Conservation (phyloP, 2,329 filamentous ascomycete genomes). For the Botrytis galanthina region DNA sequence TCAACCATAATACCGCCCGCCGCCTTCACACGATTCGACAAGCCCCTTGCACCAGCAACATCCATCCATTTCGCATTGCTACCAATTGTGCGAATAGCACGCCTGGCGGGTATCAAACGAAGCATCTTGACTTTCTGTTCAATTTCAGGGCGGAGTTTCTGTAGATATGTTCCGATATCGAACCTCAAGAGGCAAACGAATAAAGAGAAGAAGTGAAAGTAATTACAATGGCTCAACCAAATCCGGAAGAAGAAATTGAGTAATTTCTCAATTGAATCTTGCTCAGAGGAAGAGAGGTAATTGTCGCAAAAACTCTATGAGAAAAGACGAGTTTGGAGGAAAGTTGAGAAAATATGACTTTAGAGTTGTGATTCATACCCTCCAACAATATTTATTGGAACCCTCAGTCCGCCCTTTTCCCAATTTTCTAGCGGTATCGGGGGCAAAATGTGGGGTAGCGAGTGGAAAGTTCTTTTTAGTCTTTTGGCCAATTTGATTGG, state of each 20-base stretch:
- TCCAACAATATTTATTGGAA: constrained; percentile 1
- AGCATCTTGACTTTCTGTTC: constrained; percentile 42
- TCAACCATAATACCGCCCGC: constrained; percentile 36
- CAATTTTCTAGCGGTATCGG: constrained; percentile 21
- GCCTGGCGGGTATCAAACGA: constrained; percentile 49
- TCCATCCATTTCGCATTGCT: constrained; percentile 30
- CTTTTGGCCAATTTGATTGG: constrained; percentile 1
- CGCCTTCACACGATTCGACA: constrained; percentile 41
- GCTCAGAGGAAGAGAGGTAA: constrained; percentile 1
- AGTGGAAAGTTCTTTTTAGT: not conserved
- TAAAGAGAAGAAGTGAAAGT: constrained; percentile 11
- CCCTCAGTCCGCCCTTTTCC: not conserved
- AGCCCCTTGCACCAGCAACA: constrained; percentile 7
- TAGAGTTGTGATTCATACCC: constrained; percentile 5
- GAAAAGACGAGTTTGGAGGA: not conserved
- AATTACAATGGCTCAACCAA: constrained; percentile 17
- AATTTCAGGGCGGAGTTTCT: not conserved
- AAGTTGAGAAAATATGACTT: constrained; percentile 9
- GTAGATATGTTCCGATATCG: constrained; percentile 1
- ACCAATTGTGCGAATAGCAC: constrained; percentile 46
- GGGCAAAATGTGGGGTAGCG: constrained; percentile 22
- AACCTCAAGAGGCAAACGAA: not conserved
- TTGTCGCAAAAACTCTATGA: not conserved
- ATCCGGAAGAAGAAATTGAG: constrained; percentile 10
- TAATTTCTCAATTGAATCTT: constrained; percentile 14